Evolutionary conservation across 2,329 filamentous ascomycete species (phyloP).

Genomic region (Cytospora chrysosperma): DNA sequence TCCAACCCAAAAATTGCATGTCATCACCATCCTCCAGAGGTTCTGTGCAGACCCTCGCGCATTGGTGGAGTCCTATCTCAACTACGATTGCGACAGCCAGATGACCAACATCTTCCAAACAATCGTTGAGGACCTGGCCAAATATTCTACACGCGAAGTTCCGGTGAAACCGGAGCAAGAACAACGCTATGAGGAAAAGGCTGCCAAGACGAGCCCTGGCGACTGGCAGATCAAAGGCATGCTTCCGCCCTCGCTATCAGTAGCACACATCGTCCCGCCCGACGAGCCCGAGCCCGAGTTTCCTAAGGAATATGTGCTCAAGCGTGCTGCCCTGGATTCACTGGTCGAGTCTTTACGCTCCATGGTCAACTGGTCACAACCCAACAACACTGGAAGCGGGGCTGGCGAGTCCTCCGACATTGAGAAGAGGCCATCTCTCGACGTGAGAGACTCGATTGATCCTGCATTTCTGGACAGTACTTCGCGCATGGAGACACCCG

Average conservation of each 20-base stretch:
- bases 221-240: conserved; percentile 90
- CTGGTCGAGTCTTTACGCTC: conserved; percentile 87
- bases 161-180: conserved; percentile 74
- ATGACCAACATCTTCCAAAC: conserved; percentile 97
- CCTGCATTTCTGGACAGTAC: conserved; percentile 60
- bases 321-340: conserved; percentile 83
- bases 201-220: conserved; percentile 57
- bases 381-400: conserved; percentile 62
- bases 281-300: conserved; percentile 66
- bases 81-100: conserved; percentile 95
- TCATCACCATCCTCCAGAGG: conserved; percentile 80
- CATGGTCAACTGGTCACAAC: conserved; percentile 84
- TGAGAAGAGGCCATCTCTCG: conserved; percentile 53
- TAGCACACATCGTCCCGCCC: conserved; percentile 66
- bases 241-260: conserved; percentile 81
- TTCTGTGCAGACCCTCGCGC: conserved; percentile 83
- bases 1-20: conserved; percentile 86
- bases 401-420: conserved; percentile 47
- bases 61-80: conserved; percentile 92
- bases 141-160: conserved; percentile 78
- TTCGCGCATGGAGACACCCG: conserved; percentile 60
- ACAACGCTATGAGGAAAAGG: conserved; percentile 81
- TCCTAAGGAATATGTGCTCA: conserved; percentile 87
- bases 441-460: conserved; percentile 74
- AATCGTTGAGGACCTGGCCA: conserved; percentile 90